Conservation (phyloP, 768 basidiomycete species). For the Nidularia pulvinata region DNA sequence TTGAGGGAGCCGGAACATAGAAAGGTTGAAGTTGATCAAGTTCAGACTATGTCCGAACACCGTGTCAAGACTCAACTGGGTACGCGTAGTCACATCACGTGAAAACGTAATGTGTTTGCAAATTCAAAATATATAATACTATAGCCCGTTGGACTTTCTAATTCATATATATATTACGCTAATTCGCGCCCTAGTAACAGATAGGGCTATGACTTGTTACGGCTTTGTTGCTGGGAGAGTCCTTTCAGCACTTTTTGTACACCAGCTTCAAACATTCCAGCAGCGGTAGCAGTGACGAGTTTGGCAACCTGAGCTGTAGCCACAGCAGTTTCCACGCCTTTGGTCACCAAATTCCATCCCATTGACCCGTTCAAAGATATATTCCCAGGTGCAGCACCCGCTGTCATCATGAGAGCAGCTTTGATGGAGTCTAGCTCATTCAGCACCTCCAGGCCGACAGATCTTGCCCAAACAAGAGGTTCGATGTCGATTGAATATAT, state of each 20-base stretch:
- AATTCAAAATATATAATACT: too few relatives aligned
- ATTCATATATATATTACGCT: too few relatives aligned
- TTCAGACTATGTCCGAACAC: too few relatives aligned
- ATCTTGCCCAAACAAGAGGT: constrained; percentile 84
- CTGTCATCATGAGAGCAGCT: constrained; percentile 79
- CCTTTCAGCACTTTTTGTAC: neutral
- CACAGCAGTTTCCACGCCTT: constrained; percentile 43
- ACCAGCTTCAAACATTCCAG: constrained; percentile 18
- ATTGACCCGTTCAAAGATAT: constrained; percentile 4
- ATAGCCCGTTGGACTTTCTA: too few relatives aligned
- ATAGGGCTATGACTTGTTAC: too few relatives aligned
- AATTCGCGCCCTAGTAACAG: too few relatives aligned
- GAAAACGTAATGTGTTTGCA: too few relatives aligned
- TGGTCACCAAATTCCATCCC: constrained; percentile 37
- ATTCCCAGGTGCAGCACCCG: constrained; percentile 40
- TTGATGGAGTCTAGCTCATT: constrained; percentile 90
- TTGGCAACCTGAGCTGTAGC: constrained; percentile 28
- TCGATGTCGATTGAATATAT: constrained; percentile 69
- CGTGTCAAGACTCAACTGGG: too few relatives aligned
- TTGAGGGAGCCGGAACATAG: too few relatives aligned
- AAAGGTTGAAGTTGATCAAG: too few relatives aligned
- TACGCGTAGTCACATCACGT: too few relatives aligned
- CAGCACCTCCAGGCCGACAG: constrained; percentile 85
- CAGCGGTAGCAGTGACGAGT: constrained; percentile 19
- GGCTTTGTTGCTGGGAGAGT: too few relatives aligned